Base-by-base conservation (phyloP, 2,329 filamentous ascomycete species). In the Emergomyces orientalis region DNA sequence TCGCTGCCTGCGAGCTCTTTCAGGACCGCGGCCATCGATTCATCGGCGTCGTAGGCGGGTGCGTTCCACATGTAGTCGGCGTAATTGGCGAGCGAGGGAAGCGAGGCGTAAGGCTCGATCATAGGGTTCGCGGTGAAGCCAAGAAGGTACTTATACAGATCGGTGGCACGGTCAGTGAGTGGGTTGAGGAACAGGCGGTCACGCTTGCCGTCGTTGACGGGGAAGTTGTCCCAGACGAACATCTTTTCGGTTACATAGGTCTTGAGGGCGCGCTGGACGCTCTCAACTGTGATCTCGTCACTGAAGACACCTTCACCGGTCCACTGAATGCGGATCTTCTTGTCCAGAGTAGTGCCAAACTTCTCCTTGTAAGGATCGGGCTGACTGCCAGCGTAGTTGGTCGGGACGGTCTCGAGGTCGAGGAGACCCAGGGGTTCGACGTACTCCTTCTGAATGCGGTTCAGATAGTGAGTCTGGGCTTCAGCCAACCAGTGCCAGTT, bases 301-400 rank as follows among this genome's bases (percentile, higher is more conserved):
- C 66, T 69, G 65, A 69, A 69, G 14, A 69, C 63, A 11, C 66
- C 68, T 61, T 69, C 68, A 37, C 68, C 68, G 5, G 68, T 69
- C 68, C 68, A 69, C 17, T 69, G 67, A n/a, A 69, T 60, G 37
- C 67, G 63, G 47, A 69, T 66, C n/a, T 69, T 69, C 59, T 68
- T 67, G 63, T 69, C 60, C 25, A 69, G 58, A 54, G 62, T 63
- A 19, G 66, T 68, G 27, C 68, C 68, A 27, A 69, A 67, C 45
- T 65, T 62, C 14, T 62, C 63, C 52, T 68, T 68, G 62, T 68
- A 67, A 3, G 66, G 67, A 39, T 68, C 62, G 1, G 67, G 64
- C 19, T 61, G 47, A 27, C 67, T 68, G 49, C 67, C 67, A 9
- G 64, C 63, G 41, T 67, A 68, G 63, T 68, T 68, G 17, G 67